Evolutionary conservation across 208 protist genomes (phyloP).

Genomic region (Wallacemonas collosoma): DNA sequence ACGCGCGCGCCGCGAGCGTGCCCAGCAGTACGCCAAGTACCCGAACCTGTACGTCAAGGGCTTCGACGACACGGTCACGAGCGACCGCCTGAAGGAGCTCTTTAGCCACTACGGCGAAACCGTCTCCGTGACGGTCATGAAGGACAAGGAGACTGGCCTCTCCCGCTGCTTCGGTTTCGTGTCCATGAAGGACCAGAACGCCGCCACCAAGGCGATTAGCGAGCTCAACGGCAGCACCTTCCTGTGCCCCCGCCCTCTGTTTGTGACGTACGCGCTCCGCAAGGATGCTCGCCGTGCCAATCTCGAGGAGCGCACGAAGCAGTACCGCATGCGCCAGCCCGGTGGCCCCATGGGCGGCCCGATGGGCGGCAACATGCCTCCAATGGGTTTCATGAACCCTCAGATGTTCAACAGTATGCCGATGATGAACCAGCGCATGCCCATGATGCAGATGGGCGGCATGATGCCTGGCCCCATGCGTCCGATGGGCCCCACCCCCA

Average conservation of each 20-base stretch:
- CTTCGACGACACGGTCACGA: constrained; percentile 97
- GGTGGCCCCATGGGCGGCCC: constrained; percentile 32
- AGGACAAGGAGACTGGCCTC: constrained; percentile 90
- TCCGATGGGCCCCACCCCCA: constrained; percentile 63
- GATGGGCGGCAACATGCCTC: constrained; percentile 55
- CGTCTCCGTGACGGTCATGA: constrained; percentile 96
- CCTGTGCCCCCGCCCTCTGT: constrained; percentile 96
- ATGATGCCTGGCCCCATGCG: constrained; percentile 77
- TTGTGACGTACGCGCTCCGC: constrained; percentile 97
- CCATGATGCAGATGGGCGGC: constrained; percentile 72
- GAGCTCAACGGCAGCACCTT: constrained; percentile 97
- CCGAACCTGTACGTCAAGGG: constrained; percentile 99
- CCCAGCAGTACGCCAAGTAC: constrained; percentile 92
- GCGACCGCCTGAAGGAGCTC: constrained; percentile 93
- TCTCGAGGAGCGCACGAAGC: constrained; percentile 92
- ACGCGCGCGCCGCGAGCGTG: constrained; percentile 89
- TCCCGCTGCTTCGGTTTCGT: constrained; percentile 98
- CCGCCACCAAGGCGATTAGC: constrained; percentile 95
- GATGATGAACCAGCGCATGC: constrained; percentile 78
- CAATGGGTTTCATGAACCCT: constrained; percentile 54
- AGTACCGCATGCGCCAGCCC: constrained; percentile 75
- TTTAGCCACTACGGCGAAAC: constrained; percentile 98
- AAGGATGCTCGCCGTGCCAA: constrained; percentile 96
- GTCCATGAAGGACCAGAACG: constrained; percentile 95
- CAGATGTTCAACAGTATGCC: constrained; percentile 65